Conservation (phyloP, 2,329 filamentous ascomycete species). For the Fusarium tjaetaba region DNA sequence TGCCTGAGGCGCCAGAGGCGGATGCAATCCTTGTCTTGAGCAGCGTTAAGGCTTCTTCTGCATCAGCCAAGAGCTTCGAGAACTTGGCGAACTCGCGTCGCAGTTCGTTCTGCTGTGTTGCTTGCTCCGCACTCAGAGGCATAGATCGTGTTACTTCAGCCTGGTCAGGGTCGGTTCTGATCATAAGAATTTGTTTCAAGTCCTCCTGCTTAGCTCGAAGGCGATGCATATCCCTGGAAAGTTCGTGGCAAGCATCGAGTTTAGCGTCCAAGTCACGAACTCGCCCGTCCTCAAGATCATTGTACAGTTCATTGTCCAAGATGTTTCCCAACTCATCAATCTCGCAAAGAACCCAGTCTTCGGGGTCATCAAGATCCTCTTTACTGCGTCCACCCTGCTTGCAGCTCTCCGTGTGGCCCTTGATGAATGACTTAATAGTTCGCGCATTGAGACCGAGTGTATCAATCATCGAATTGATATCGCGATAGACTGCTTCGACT, state of each 20-base stretch:
- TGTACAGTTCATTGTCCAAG: conserved; percentile 70
- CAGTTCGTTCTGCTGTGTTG: conserved; percentile 84
- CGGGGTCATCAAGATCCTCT: conserved; percentile 73
- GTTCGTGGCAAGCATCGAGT: conserved; percentile 72
- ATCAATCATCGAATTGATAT: conserved; percentile 94
- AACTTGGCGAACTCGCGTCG: conserved; percentile 79
- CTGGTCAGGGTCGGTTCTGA: conserved; percentile 74
- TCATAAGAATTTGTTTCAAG: conserved; percentile 78
- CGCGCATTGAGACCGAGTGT: conserved; percentile 85
- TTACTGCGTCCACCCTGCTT: conserved; percentile 66
- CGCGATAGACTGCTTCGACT: conserved; percentile 75
- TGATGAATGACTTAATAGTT: conserved; percentile 72
- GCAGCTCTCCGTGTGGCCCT: conserved; percentile 70
- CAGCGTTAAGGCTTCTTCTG: conserved; percentile 82
- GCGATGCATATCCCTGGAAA: conserved; percentile 75
- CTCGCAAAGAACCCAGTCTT: conserved; percentile 81
- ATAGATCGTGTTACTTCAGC: conserved; percentile 72
- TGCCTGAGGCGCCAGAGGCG: conserved; percentile 60
- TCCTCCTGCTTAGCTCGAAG: conserved; percentile 82
- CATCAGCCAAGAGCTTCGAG: conserved; percentile 77
- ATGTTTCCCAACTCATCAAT: conserved; percentile 74
- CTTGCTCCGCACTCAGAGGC: conserved; percentile 85
- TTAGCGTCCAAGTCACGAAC: conserved; percentile 76
- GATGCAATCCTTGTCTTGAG: conserved; percentile 81
- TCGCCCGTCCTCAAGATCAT: conserved; percentile 72